Evolutionary conservation across 495 filamentous ascomycete genomes (phyloP), one percentile per base, ranked within the genome.

Genomic region (Acidomyces sp.): DNA sequence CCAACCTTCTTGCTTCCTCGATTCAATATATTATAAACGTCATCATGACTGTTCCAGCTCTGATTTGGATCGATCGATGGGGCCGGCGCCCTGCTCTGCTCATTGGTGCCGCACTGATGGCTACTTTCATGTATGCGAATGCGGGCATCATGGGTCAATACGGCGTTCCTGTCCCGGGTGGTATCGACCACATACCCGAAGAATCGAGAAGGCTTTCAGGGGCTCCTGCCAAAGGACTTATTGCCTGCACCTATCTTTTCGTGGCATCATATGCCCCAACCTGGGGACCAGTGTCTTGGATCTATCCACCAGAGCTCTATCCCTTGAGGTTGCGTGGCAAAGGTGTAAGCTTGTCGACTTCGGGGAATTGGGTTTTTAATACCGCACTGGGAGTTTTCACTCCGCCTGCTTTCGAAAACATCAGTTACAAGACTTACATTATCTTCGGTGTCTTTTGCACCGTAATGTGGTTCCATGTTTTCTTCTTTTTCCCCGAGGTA

Each of bases 401-500:
- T 2, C 82, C 81, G 2, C 74, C 78, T 0, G 72, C 79, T 1
- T 85, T 86, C 49, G 74, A 63, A 35, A 80, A 70, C 48, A 85
- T 86, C 48, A 46, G 33, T 22, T 88, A 80, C 80, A 68, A 71
- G 60, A 71, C 70, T 0, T 88, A 86, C 50, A 62, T 84, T 28
- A 55, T 86, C 16, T 88, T 87, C 48, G 82, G 78, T 24, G 73
- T 78, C 9, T 87, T 87, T 57, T 81, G 74, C 57, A 72, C 73
- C 37, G 62, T 64, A 41, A 83, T 82, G 74, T 70, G 71, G 34
- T 52, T 82, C 15, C 83, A 87, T 53, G 70, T 75, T n/a, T 83
- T 74, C 63, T 83, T 87, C 61, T 61, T 81, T 48, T 85, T 88
- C 67, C 83, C 82, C 0, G 82, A 90, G n/a, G n/a, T n/a, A n/a